phyloP scores from a whole-genome alignment of 257 asterid species.

The Perilla frutescens region DNA sequence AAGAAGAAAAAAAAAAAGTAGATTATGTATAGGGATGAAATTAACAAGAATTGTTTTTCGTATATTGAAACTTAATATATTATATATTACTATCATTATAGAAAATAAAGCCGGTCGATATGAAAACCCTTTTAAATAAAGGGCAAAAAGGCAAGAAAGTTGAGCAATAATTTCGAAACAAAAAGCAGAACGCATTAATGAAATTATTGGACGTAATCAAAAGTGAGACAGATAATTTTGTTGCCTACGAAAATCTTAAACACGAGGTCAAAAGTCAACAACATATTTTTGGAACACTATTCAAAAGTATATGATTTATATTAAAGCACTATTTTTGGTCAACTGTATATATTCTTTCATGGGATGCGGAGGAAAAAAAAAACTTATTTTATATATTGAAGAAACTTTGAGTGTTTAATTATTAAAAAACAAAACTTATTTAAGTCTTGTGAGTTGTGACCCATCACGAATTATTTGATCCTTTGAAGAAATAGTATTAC shows the following conservation, averaged over 20 bases:
- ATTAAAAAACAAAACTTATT: not conserved
- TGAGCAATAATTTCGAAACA: not conserved
- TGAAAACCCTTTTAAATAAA: not conserved
- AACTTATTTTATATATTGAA: not conserved
- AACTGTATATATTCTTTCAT: not conserved
- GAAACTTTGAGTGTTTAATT: not conserved
- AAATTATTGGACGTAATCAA: slow-evolving; percentile 7
- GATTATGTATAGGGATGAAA: too few relatives aligned
- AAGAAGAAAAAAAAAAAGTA: too few relatives aligned
- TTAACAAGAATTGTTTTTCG: too few relatives aligned
- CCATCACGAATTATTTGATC: not conserved
- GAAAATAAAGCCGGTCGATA: too few relatives aligned
- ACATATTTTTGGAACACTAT: not conserved
- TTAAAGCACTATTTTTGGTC: not conserved
- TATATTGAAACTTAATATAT: too few relatives aligned
- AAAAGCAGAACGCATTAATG: not conserved
- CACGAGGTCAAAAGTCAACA: not conserved
- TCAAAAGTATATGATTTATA: not conserved
- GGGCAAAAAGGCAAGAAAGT: not conserved
- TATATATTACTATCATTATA: too few relatives aligned
- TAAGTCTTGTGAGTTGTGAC: not conserved
- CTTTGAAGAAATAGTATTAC: not conserved
- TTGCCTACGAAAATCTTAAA: not conserved
- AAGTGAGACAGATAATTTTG: not conserved
- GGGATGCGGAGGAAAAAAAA: too few relatives aligned